Conservation (phyloP, 2,329 filamentous ascomycete species). For the Cladosporium sp. region DNA sequence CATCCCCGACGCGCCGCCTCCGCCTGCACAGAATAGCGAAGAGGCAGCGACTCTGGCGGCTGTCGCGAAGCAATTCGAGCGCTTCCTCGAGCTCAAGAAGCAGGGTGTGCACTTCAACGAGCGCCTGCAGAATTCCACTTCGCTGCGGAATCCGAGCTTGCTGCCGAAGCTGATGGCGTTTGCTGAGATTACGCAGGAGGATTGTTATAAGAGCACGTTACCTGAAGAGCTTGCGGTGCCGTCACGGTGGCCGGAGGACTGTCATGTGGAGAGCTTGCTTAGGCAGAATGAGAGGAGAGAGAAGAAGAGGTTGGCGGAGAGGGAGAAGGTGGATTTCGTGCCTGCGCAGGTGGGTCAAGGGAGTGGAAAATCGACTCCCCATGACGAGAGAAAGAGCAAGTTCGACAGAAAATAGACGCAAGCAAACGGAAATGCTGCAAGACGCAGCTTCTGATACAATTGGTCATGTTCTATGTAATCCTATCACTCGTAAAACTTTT, state of each 20-base stretch:
- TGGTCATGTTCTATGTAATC: slow-evolving; percentile 4
- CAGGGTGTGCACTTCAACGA: slow-evolving; percentile 75
- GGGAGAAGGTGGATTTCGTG: slow-evolving; percentile 31
- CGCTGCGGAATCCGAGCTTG: slow-evolving; percentile 68
- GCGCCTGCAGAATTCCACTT: slow-evolving; percentile 62
- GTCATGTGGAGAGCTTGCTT: slow-evolving; percentile 36
- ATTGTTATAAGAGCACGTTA: slow-evolving; percentile 63
- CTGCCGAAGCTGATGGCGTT: slow-evolving; percentile 70
- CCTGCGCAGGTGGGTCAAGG: slow-evolving; percentile 13
- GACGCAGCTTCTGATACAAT: neutral
- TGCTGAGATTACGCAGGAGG: slow-evolving; percentile 51
- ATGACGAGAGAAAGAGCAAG: neutral
- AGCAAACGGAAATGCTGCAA: neutral
- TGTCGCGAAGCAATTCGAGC: slow-evolving; percentile 64
- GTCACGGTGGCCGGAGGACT: slow-evolving; percentile 37
- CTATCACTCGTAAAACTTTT: slow-evolving; percentile 2
- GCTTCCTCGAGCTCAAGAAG: slow-evolving; percentile 73
- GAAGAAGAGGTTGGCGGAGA: slow-evolving; percentile 34
- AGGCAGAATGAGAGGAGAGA: slow-evolving; percentile 34
- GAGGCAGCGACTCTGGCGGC: slow-evolving; percentile 28
- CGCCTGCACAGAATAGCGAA: slow-evolving; percentile 33
- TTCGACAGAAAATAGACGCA: neutral
- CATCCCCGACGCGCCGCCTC: slow-evolving; percentile 69
- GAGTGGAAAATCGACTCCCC: neutral
- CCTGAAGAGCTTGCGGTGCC: slow-evolving; percentile 36